phyloP scores from a whole-genome alignment of 2,329 filamentous ascomycete species.

The Magnaporthales sp. region DNA sequence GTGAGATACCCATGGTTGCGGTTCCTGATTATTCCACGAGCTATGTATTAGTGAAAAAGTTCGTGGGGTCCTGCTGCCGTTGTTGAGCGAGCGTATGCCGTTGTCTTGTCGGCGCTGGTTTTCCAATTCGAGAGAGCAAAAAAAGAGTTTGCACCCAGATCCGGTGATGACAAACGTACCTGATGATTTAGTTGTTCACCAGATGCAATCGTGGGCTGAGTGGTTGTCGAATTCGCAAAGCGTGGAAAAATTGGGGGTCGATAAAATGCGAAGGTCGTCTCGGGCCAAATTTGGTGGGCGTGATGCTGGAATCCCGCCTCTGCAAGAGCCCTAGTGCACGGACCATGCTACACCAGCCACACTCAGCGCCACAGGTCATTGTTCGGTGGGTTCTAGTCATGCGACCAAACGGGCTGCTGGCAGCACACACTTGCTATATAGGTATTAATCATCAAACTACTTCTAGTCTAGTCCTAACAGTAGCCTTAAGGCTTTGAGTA shows the following conservation, averaged over 20 bases:
- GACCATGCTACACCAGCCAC: background rate
- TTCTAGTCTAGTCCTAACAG: no score
- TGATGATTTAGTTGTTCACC: slow-evolving; percentile 6
- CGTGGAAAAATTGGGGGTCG: slow-evolving; percentile 2
- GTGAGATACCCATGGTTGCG: slow-evolving; percentile 98
- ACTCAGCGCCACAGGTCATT: background rate
- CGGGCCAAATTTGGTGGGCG: background rate
- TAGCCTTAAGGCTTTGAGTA: no score
- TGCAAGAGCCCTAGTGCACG: background rate
- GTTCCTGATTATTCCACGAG: slow-evolving; percentile 38
- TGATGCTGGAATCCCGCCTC: background rate
- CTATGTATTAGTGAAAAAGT: background rate
- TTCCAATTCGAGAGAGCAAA: background rate
- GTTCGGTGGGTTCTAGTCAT: background rate
- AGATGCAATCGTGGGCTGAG: slow-evolving; percentile 5
- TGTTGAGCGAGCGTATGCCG: background rate
- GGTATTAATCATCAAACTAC: no score
- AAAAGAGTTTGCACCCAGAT: background rate
- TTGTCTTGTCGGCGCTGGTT: background rate
- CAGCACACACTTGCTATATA: no score
- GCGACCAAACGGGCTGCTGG: background rate
- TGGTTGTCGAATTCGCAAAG: slow-evolving; percentile 5
- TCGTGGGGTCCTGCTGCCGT: background rate
- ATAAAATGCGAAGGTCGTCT: background rate
- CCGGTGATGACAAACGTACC: slow-evolving; percentile 1